phyloP scores from a whole-genome alignment of 345 rosid genomes.

The Moricandia moricandioides region DNA sequence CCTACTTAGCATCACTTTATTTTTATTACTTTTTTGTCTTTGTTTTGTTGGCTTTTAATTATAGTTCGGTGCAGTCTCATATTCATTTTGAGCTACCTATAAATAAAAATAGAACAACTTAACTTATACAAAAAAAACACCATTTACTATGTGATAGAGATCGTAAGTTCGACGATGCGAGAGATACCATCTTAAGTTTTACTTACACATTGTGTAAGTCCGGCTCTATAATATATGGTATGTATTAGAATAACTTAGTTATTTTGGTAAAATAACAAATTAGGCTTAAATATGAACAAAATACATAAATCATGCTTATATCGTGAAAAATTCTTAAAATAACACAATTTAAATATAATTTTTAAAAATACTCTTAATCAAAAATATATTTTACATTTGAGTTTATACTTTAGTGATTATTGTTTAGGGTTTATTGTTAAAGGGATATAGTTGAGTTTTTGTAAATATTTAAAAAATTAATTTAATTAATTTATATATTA shows the following conservation, averaged over 20 bases:
- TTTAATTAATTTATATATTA: too few relatives aligned
- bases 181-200: neutral
- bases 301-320: neutral
- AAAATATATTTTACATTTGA: too few relatives aligned
- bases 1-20: slow-evolving; percentile 8
- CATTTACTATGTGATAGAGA: neutral
- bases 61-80: neutral
- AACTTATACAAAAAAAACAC: neutral
- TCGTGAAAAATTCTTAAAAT: too few relatives aligned
- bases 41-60: slow-evolving; percentile 3
- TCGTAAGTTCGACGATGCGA: neutral
- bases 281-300: too few relatives aligned
- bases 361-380: too few relatives aligned
- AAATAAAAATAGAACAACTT: neutral
- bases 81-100: neutral
- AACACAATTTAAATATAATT: too few relatives aligned
- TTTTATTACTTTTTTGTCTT: neutral
- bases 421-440: too few relatives aligned
- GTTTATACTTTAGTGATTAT: too few relatives aligned
- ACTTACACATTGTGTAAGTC: neutral
- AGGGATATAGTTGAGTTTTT: too few relatives aligned
- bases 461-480: too few relatives aligned
- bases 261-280: neutral
- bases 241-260: neutral
- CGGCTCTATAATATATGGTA: neutral